Base-by-base conservation (phyloP, 228 moss, liverwort and hornwort genomes). In the Sphagnum fallax region DNA sequence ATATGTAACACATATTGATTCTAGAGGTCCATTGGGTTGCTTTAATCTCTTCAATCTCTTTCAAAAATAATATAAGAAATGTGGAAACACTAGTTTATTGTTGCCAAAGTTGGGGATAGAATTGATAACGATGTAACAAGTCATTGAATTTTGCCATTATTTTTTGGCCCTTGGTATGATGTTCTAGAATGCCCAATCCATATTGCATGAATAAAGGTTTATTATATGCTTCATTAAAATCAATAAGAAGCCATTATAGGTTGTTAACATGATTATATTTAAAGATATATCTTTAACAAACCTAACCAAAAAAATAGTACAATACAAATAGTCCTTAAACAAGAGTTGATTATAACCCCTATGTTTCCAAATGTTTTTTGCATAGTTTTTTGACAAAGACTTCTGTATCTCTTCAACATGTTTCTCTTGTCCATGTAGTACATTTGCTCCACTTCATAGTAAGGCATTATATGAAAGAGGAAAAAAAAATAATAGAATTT, bases 61-160 rank as follows among this genome's bases (percentile, higher is more conserved):
- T 32, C 32, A 32, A 32, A 32, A 32, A 32, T 32, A 32, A 32
- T 32, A 32, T 32, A 32, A 32, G 32, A 32, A 47, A 64, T 66
- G 52, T 76, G 14, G 18, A 50, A 76, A 67, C 79, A 97, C 93
- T 90, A 98, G 75, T 82, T 87, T 88, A 53, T 81, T 83, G 16
- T 82, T 87, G 71, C 98, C 93, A 3, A 92, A 78, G 53, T 98
- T 98, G 52, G 98, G 98, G 71, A 93, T 89, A 74, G 93, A 98
- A 68, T 84, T 74, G 32, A 88, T 78, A 55, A 92, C 74, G 48
- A 93, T 76, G 72, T 83, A 98, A 75, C 32, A 93, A 93, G 0
- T 67, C 65, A 4, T 89, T 88, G 69, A 93, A 91, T 73, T 98
- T 92, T 60, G 87, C 85, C 0, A 93, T 90, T 32, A 98, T 93